phyloP scores from a whole-genome alignment of 176 grass and related monocot species.

The Carex myosuroides region DNA sequence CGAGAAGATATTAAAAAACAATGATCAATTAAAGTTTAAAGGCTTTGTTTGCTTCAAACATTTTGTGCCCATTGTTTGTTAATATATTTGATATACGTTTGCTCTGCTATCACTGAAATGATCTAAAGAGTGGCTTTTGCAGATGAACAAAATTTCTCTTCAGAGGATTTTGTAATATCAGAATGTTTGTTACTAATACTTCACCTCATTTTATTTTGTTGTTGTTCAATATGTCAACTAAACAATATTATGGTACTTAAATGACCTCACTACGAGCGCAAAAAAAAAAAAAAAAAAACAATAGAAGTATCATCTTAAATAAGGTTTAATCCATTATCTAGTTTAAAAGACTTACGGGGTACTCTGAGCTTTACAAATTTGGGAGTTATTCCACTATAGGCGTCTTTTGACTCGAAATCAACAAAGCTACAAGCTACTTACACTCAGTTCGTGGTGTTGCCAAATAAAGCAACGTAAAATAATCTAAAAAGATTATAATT shows the following conservation, averaged over 20 bases:
- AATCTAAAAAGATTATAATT: too few relatives aligned
- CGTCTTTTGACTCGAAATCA: neutral
- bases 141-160: neutral
- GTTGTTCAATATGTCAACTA: neutral
- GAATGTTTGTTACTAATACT: neutral
- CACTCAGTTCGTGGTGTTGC: too few relatives aligned
- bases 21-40: neutral
- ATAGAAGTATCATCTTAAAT: neutral
- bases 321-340: neutral
- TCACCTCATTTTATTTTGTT: neutral
- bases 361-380: neutral
- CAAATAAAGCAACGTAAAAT: too few relatives aligned
- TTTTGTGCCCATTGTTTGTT: neutral
- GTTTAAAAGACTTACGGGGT: neutral
- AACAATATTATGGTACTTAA: neutral
- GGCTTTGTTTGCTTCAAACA: neutral
- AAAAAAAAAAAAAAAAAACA: neutral
- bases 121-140: neutral
- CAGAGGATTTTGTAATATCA: neutral
- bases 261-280: neutral
- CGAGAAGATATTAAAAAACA: conserved; percentile 6
- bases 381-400: neutral
- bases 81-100: neutral
- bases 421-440: neutral
- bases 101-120: neutral